phyloP scores from a whole-genome alignment of 768 basidiomycete species.

The Calocybe gangraenosa region DNA sequence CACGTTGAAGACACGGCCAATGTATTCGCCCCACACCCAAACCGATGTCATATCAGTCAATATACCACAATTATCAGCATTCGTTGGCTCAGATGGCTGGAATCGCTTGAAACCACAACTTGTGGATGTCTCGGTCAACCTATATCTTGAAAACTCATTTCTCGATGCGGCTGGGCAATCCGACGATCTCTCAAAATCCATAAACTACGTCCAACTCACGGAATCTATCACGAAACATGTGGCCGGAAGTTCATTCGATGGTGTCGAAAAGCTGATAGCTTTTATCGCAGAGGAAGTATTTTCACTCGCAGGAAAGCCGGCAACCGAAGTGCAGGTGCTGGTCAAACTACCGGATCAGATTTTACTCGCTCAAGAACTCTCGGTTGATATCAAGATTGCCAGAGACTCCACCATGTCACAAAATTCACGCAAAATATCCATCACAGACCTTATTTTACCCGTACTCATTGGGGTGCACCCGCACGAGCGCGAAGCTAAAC shows the following conservation, averaged over 20 bases:
- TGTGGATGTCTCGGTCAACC: slow-evolving; percentile 44
- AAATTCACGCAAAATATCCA: slow-evolving; percentile 25
- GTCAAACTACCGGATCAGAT: slow-evolving; percentile 44
- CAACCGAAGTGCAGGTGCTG: slow-evolving; percentile 36
- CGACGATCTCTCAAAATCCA: slow-evolving; percentile 51
- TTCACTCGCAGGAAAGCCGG: slow-evolving; percentile 30
- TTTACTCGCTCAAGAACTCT: slow-evolving; percentile 43
- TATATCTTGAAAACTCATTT: slow-evolving; percentile 37
- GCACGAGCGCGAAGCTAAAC: slow-evolving; percentile 61
- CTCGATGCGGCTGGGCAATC: slow-evolving; percentile 40
- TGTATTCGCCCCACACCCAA: neutral
- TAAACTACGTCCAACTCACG: slow-evolving; percentile 63
- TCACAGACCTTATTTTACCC: slow-evolving; percentile 44
- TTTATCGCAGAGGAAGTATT: slow-evolving; percentile 35
- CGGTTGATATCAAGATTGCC: slow-evolving; percentile 31
- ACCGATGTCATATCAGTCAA: slow-evolving; percentile 45
- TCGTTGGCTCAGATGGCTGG: slow-evolving; percentile 52
- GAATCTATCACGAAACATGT: slow-evolving; percentile 38
- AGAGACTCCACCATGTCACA: neutral
- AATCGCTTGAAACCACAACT: slow-evolving; percentile 43
- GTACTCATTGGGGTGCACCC: slow-evolving; percentile 71
- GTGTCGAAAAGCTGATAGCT: slow-evolving; percentile 27
- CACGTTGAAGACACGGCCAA: too few species aligned
- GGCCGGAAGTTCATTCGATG: slow-evolving; percentile 19
- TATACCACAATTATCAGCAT: slow-evolving; percentile 34